These are phyloP conservation scores for Acacia concinna DNA, from an alignment of 331 rosid genomes.

Conservation along the genomic window DNA sequence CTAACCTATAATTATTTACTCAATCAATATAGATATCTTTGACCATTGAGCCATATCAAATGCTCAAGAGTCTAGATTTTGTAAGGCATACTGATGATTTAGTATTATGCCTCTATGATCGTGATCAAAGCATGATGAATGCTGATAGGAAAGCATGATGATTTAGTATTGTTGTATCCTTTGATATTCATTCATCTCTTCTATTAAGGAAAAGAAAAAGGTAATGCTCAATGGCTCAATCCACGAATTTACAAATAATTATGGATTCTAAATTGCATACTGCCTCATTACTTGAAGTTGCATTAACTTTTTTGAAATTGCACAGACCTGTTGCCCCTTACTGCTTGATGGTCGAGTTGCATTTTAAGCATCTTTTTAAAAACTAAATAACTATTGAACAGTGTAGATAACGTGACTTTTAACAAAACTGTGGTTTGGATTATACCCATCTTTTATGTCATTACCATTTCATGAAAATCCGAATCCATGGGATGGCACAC, in stretches of 20 bases:
- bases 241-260: constrained; percentile 3
- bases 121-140: constrained; percentile 7
- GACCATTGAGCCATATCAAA: not conserved
- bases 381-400: not conserved
- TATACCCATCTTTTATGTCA: not conserved
- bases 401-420: not conserved
- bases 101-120: not conserved
- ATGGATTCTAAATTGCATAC: not conserved
- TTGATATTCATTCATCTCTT: not conserved
- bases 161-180: not conserved
- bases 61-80: constrained; percentile 10
- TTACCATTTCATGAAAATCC: not conserved
- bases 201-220: not conserved
- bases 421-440: not conserved
- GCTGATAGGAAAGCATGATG: not conserved
- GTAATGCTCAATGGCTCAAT: not conserved
- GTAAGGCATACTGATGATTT: not conserved
- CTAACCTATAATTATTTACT: not conserved
- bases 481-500: not conserved
- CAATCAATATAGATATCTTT: not conserved
- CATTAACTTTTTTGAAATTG: not conserved
- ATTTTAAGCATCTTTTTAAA: not conserved
- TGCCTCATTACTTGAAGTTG: not conserved
- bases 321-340: not conserved
- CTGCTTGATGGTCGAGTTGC: not conserved